Base-by-base conservation (phyloP, 352 stramenopile genomes). In the Phytophthora megakarya region DNA sequence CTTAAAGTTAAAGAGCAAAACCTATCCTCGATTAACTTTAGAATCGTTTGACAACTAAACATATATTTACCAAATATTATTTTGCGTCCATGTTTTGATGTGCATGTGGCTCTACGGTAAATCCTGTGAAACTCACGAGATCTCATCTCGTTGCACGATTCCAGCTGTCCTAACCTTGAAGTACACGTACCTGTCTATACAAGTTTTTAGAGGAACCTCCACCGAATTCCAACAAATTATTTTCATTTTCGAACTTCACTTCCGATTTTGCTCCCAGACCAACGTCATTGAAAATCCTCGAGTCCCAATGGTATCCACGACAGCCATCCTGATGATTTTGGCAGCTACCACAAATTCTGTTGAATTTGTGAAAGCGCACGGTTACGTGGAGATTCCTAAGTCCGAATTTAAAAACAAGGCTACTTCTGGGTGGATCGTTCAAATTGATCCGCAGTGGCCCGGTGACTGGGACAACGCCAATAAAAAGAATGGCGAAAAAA, bases 361-460 rank as follows among this genome's bases (percentile, higher is more conserved):
- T 9, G 39, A 55, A 3, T 50, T 43, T 19, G 65, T 69, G 13
- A 45, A 65, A 7, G 65, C 52, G 44, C 65, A 69, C 59, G 65
- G 59, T 40, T 73, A 69, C 59, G 38, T 73, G 16, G 50, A 75
- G 22, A 64, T 58, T 16, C 67, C 67, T 5, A 26, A 65, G 46
- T 49, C 67, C 15, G 70, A 78, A 51, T 70, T 78, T 37, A 65
- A 59, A 44, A 26, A 67, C 22, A 60, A 59, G 21, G 65, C 46
- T 3, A 62, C 50, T 0, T 75, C 70, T 3, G 62, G 61, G 22
- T 79, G 67, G 67, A 56, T 79, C 21, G 71, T 74, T 10, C 47
- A 73, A 55, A 73, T 76, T 30, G 62, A 79, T 12, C 70, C 65
- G 18, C 65, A 74, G 22, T 78, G 61, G 65, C 63, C 67, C 11